Evolutionary conservation across 164 flowering plant species (phyloP).

Genomic region (Nymphaea colorata): DNA sequence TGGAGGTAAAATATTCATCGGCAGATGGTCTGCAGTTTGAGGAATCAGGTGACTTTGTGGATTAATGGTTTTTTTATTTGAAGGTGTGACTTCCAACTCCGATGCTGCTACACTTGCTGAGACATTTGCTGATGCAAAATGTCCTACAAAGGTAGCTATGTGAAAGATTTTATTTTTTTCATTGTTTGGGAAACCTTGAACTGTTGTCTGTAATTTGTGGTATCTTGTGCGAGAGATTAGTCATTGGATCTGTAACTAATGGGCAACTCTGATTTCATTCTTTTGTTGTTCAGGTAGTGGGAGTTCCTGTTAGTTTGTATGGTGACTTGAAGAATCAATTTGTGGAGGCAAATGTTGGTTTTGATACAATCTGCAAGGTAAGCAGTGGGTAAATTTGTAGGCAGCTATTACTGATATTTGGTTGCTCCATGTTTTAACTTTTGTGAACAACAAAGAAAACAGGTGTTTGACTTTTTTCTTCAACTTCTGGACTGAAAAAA

Average conservation of each 20-base stretch:
- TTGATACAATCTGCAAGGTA: constrained; percentile 98
- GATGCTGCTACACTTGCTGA: constrained; percentile 99
- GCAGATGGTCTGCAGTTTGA: background rate
- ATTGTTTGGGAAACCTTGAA: background rate
- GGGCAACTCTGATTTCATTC: background rate
- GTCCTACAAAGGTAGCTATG: constrained; percentile 63
- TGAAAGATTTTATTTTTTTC: background rate
- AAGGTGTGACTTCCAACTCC: constrained; percentile 96
- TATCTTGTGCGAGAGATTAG: background rate
- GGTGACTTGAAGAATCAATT: constrained; percentile 97
- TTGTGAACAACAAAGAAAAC: background rate
- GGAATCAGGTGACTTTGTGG: background rate
- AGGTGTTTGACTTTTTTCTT: too few species aligned
- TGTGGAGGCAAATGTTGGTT: constrained; percentile 95
- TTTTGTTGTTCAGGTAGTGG: constrained; percentile 61
- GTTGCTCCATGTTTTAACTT: background rate
- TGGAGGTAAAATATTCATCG: constrained; percentile 52
- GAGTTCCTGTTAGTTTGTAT: constrained; percentile 93
- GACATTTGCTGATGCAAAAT: constrained; percentile 87
- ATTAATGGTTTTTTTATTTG: constrained; percentile 5
- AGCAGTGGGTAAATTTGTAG: constrained; percentile 1
- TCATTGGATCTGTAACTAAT: background rate
- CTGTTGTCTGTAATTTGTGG: background rate
- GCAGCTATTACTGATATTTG: background rate
- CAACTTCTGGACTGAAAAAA: too few species aligned